Conservation (phyloP, 2,329 filamentous ascomycete species). For the Sporothrix curviconia region DNA sequence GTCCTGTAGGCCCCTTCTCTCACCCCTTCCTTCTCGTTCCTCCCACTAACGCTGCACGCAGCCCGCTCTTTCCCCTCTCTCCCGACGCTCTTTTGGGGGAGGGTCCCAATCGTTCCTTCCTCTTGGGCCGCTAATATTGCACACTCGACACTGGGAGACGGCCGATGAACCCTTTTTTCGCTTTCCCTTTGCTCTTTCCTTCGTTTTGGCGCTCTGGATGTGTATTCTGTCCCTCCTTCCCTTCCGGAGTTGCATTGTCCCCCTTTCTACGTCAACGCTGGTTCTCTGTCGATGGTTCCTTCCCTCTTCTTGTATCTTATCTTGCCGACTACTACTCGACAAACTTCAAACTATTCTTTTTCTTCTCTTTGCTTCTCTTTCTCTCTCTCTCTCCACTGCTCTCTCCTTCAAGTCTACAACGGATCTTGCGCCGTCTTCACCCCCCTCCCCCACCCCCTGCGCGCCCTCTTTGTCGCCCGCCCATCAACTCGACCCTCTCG, state of each 20-base stretch:
- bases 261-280: not conserved
- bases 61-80: not conserved
- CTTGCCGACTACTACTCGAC: not conserved
- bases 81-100: not conserved
- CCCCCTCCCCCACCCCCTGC: too few relatives aligned
- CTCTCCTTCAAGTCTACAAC: not conserved
- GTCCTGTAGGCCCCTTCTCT: conserved; percentile 2
- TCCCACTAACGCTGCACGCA: not conserved
- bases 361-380: not conserved
- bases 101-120: conserved; percentile 3
- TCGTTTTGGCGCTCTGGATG: not conserved
- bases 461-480: not conserved
- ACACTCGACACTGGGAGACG: not conserved
- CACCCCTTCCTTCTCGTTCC: not conserved
- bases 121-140: not conserved
- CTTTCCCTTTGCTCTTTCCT: not conserved
- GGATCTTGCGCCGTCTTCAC: too few relatives aligned
- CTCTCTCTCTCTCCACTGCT: not conserved
- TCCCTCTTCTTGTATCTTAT: not conserved
- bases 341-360: not conserved
- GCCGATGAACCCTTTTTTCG: not conserved
- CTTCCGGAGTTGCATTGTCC: conserved; percentile 2
- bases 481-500: not conserved
- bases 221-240: conserved; percentile 5
- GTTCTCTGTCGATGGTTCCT: not conserved